Evolutionary conservation across 305 asterid species (phyloP).

Genomic region (Salvia sclarea): DNA sequence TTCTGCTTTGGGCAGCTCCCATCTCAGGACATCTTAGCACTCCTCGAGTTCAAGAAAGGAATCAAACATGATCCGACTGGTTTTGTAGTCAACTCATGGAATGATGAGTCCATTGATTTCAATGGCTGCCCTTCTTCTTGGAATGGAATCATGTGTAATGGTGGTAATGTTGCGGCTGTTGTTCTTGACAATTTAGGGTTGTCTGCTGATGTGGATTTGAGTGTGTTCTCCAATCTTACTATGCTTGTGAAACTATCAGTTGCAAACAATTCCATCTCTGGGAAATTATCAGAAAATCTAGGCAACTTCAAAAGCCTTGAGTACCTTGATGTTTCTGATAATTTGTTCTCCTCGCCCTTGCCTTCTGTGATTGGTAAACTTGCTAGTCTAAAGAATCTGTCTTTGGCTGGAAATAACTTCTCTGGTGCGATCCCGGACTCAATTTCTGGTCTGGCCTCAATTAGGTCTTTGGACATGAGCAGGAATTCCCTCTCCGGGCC

Average conservation of each 20-base stretch:
- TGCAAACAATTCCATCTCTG: constrained; percentile 77
- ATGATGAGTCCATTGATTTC: constrained; percentile 91
- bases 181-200: constrained; percentile 78
- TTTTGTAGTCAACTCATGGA: constrained; percentile 83
- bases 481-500: constrained; percentile 73
- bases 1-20: constrained; percentile 79
- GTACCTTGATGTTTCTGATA: constrained; percentile 75
- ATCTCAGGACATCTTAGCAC: constrained; percentile 76
- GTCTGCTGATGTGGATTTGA: constrained; percentile 68
- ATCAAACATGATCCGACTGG: constrained; percentile 91
- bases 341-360: constrained; percentile 63
- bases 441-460: constrained; percentile 58
- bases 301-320: constrained; percentile 67
- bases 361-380: constrained; percentile 73
- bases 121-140: constrained; percentile 96
- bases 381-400: constrained; percentile 62
- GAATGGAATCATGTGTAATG: constrained; percentile 96
- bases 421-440: constrained; percentile 75
- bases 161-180: constrained; percentile 84
- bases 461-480: constrained; percentile 74
- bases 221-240: constrained; percentile 71
- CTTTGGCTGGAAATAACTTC: constrained; percentile 82
- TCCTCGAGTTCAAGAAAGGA: constrained; percentile 91
- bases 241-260: constrained; percentile 86
- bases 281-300: constrained; percentile 56